Percentiles rank a stretch among this genome's conserved stretches.
phyloP scores from a whole-genome alignment of 306 rosid genomes.

The Geum urbanum region DNA sequence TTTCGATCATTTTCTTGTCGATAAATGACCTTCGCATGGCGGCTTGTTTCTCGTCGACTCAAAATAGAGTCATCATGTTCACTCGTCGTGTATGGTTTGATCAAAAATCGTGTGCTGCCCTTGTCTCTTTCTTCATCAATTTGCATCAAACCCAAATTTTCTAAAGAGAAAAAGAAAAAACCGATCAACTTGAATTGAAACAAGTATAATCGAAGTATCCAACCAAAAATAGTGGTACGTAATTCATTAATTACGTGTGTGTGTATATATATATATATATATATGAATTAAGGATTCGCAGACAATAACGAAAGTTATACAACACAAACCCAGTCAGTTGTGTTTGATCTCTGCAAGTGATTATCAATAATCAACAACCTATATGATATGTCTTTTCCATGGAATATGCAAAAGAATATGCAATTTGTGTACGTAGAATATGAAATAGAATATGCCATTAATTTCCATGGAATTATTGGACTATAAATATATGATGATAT shows the following conservation, averaged over 20 bases:
- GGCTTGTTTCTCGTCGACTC: not conserved
- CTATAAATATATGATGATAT: too few relatives aligned
- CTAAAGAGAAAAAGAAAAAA: not conserved
- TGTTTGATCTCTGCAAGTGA: conserved; percentile 1
- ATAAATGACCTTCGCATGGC: too few relatives aligned
- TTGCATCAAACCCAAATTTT: not conserved
- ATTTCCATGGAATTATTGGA: too few relatives aligned
- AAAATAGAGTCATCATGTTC: too few relatives aligned
- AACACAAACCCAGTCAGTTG: too few relatives aligned
- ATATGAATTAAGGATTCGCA: not conserved
- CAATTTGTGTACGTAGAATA: not conserved
- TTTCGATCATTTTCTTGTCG: not conserved
- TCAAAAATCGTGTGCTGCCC: not conserved
- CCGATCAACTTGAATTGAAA: not conserved
- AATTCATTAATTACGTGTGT: too few relatives aligned
- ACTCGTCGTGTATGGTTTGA: not conserved
- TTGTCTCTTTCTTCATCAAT: conserved; percentile 4
- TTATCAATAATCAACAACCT: not conserved
- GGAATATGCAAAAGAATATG: not conserved
- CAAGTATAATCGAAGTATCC: too few relatives aligned
- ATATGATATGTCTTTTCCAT: not conserved
- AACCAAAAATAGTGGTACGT: too few relatives aligned
- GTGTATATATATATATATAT: too few relatives aligned
- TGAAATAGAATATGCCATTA: too few relatives aligned
- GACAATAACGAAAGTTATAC: not conserved